phyloP scores from a whole-genome alignment of 371 early-diverging fungal species.

The Actinomucor elegans region DNA sequence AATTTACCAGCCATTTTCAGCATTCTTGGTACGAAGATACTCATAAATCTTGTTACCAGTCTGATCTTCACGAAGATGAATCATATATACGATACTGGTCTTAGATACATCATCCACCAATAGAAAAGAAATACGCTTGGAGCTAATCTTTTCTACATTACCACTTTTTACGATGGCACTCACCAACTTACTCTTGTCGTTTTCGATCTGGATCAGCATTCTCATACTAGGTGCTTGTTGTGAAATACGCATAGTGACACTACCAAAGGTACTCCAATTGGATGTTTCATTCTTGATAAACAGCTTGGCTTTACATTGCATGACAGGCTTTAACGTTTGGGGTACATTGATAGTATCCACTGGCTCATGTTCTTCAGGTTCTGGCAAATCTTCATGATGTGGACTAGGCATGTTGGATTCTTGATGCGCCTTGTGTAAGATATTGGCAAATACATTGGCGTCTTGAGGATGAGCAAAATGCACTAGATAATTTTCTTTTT shows the following conservation, averaged over 20 bases:
- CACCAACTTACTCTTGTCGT: slow-evolving; percentile 42
- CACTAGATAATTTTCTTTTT: slow-evolving; percentile 45
- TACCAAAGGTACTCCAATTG: slow-evolving; percentile 45
- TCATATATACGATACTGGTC: slow-evolving; percentile 46
- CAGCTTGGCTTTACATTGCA: slow-evolving; percentile 46
- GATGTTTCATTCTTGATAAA: slow-evolving; percentile 42
- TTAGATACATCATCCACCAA: slow-evolving; percentile 28
- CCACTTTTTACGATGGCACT: slow-evolving; percentile 41
- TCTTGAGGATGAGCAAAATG: slow-evolving; percentile 41
- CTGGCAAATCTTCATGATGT: not conserved
- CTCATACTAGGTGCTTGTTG: slow-evolving; percentile 43
- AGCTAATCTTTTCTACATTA: slow-evolving; percentile 36
- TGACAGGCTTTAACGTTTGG: slow-evolving; percentile 38
- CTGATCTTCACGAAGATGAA: slow-evolving; percentile 45
- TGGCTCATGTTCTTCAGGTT: slow-evolving; percentile 17
- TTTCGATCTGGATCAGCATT: slow-evolving; percentile 47
- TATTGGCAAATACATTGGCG: slow-evolving; percentile 19
- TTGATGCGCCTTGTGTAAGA: slow-evolving; percentile 27
- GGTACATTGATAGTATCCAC: slow-evolving; percentile 34
- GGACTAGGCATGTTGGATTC: not conserved
- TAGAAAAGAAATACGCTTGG: slow-evolving; percentile 41
- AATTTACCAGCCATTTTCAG: slow-evolving; percentile 39
- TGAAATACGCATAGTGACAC: slow-evolving; percentile 33
- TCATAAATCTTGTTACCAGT: slow-evolving; percentile 40
- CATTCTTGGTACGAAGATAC: slow-evolving; percentile 37